These are phyloP conservation scores for Thoreauomyces humboldtii DNA, from an alignment of 192 early-diverging fungal genomes.

Conservation along the genomic window DNA sequence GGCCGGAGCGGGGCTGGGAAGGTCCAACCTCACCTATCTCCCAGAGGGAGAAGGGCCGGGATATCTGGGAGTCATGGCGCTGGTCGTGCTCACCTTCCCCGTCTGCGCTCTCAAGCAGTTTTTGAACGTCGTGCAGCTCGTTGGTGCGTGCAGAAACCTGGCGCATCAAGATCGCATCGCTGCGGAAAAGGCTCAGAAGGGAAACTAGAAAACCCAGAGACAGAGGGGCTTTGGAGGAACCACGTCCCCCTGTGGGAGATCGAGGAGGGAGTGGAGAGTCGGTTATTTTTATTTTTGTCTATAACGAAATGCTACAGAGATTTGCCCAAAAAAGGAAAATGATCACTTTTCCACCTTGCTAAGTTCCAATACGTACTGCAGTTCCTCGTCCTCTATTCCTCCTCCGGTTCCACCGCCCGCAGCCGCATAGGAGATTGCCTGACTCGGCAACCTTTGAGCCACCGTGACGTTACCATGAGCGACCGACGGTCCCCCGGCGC, in stretches of 20 bases:
- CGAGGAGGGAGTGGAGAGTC: no score
- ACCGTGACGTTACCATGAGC: neutral
- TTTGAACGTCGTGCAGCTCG: constrained; percentile 91
- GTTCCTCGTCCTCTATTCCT: constrained; percentile 24
- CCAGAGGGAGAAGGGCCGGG: constrained; percentile 14
- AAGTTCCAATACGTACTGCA: constrained; percentile 29
- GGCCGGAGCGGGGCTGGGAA: constrained; percentile 6
- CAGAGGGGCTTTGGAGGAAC: no score
- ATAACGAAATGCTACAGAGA: no score
- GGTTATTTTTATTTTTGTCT: no score
- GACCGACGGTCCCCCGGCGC: neutral
- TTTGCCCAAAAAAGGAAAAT: neutral
- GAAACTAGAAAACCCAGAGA: no score
- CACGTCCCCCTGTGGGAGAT: no score
- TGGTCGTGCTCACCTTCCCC: constrained; percentile 54
- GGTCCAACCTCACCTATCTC: constrained; percentile 2
- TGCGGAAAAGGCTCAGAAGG: no score
- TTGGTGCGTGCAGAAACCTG: constrained; percentile 76
- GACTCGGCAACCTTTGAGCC: neutral
- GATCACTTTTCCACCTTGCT: constrained; percentile 17
- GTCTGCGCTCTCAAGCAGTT: constrained; percentile 86
- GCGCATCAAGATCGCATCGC: constrained; percentile 62
- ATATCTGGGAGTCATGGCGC: constrained; percentile 12
- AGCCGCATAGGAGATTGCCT: neutral
- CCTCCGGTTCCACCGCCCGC: neutral